These are phyloP conservation scores for Novymonas esmeraldas DNA, from an alignment of 208 protist genomes.

Conservation along the genomic window DNA sequence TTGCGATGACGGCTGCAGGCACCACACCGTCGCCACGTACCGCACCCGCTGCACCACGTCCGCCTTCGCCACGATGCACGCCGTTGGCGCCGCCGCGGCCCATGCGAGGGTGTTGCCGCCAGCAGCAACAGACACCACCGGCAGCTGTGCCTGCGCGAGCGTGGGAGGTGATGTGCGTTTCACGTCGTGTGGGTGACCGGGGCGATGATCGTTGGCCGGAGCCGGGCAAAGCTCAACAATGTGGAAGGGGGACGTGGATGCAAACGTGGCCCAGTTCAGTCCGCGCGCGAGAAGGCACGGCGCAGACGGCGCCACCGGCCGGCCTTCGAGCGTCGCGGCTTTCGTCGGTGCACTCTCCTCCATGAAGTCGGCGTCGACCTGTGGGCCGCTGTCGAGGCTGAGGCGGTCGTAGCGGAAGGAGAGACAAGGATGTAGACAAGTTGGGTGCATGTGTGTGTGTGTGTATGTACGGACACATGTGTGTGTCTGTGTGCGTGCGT, in stretches of 20 bases:
- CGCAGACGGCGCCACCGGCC: background rate
- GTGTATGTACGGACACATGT: background rate
- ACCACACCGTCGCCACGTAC: conserved; percentile 36
- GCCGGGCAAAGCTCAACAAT: background rate
- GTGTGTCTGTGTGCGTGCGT: background rate
- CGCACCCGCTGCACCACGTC: background rate
- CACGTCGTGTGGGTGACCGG: too few species aligned
- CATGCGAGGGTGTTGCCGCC: background rate
- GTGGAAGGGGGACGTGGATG: conserved; percentile 8
- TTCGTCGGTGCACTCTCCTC: background rate
- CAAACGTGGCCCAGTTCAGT: conserved; percentile 25
- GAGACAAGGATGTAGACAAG: background rate
- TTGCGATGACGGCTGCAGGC: conserved; percentile 18
- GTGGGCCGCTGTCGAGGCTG: background rate
- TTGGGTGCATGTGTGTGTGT: background rate
- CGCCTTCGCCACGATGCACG: background rate
- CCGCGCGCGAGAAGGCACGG: conserved; percentile 7
- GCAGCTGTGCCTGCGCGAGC: conserved; percentile 13
- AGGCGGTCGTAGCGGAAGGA: background rate
- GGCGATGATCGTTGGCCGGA: background rate
- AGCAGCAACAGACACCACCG: background rate
- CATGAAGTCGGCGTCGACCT: too few species aligned
- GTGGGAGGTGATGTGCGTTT: too few species aligned
- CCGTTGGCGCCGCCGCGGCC: background rate
- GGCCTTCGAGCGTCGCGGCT: too few species aligned